phyloP scores from a whole-genome alignment of 306 rosid genomes.

The Trichosanthes truncata region DNA sequence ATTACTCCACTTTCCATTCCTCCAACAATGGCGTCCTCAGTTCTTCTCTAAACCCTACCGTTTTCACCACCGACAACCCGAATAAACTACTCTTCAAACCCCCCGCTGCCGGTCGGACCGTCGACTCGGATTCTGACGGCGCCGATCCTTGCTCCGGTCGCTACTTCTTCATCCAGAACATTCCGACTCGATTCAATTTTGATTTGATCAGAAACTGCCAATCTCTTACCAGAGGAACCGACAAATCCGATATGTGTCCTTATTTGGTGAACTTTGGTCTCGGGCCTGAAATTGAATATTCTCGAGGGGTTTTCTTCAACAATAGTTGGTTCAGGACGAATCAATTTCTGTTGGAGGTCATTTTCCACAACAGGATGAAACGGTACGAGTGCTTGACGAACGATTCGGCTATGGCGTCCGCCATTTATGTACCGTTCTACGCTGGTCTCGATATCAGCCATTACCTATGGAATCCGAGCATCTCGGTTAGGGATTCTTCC shows the following conservation, averaged over 20 bases:
- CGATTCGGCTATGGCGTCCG: slow-evolving; percentile 54
- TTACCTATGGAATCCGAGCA: slow-evolving; percentile 46
- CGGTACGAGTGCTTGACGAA: slow-evolving; percentile 56
- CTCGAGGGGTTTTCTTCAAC: slow-evolving; percentile 30
- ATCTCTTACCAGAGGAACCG: slow-evolving; percentile 59
- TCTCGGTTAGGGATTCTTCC: slow-evolving; percentile 48
- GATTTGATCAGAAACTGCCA: slow-evolving; percentile 39
- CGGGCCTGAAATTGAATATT: slow-evolving; percentile 34
- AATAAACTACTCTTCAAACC: neutral
- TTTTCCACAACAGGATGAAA: slow-evolving; percentile 68
- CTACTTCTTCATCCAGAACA: slow-evolving; percentile 47
- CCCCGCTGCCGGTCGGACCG: neutral
- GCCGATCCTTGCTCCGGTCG: slow-evolving; percentile 44
- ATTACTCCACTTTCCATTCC: slow-evolving; percentile 7
- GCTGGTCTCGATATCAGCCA: slow-evolving; percentile 84
- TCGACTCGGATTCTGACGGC: neutral
- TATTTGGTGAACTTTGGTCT: slow-evolving; percentile 53
- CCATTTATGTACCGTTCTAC: slow-evolving; percentile 71
- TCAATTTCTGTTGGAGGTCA: slow-evolving; percentile 70
- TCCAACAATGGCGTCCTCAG: slow-evolving; percentile 1
- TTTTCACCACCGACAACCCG: neutral
- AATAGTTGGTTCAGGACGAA: slow-evolving; percentile 62
- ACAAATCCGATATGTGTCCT: slow-evolving; percentile 58
- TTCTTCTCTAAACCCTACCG: neutral
- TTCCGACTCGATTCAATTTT: slow-evolving; percentile 57